Conservation (phyloP, 768 basidiomycete genomes). For the Amanita polypyramis region DNA sequence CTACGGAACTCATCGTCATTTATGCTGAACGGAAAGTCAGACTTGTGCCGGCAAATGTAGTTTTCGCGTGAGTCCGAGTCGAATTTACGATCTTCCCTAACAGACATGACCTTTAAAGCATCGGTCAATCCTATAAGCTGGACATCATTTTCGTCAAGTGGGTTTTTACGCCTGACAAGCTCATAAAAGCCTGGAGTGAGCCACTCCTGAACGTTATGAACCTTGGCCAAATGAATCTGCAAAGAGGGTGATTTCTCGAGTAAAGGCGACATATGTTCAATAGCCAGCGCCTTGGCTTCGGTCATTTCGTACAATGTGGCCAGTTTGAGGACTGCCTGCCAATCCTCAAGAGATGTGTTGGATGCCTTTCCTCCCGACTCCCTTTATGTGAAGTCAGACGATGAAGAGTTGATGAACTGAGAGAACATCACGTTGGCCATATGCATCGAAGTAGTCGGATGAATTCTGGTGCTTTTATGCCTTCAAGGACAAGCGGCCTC, state of each 20-base stretch:
- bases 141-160: constrained; percentile 18
- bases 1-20: too few relatives aligned
- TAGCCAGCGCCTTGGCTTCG: constrained; percentile 18
- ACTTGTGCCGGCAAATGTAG: too few relatives aligned
- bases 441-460: constrained; percentile 15
- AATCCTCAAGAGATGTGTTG: constrained; percentile 14
- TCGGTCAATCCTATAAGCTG: constrained; percentile 16
- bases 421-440: constrained; percentile 19
- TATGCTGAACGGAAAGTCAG: too few relatives aligned
- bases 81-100: too few relatives aligned
- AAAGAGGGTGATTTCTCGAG: constrained; percentile 14
- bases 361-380: background rate
- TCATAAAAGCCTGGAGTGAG: constrained; percentile 18
- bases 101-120: constrained; percentile 12
- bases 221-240: constrained; percentile 21
- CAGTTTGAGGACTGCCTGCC: constrained; percentile 29
- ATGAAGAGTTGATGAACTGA: constrained; percentile 4
- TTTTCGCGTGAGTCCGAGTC: too few relatives aligned
- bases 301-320: constrained; percentile 28
- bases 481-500: constrained; percentile 16
- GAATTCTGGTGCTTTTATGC: constrained; percentile 16
- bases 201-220: constrained; percentile 24
- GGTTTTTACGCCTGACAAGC: constrained; percentile 15
- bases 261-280: constrained; percentile 15
- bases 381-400: background rate